Conservation (phyloP, 2,329 filamentous ascomycete genomes). For the Epicoccum sorghinum region DNA sequence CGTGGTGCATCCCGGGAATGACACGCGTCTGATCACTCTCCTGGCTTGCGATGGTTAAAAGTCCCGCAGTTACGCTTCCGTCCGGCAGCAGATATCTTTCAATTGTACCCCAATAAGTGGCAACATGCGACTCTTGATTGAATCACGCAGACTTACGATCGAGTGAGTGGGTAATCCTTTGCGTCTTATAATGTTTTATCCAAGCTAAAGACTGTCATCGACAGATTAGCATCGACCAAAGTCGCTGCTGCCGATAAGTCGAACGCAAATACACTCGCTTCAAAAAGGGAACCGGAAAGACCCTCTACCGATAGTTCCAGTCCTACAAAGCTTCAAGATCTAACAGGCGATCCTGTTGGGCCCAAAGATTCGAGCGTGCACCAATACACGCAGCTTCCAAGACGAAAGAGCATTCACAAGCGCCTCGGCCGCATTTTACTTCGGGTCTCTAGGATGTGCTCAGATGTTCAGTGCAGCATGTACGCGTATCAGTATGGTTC, state of each 20-base stretch:
- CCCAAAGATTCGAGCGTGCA: background rate
- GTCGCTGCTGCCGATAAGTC: background rate
- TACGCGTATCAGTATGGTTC: background rate
- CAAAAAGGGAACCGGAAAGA: background rate
- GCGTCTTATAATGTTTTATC: background rate
- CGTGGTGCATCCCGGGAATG: background rate
- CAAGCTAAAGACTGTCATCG: background rate
- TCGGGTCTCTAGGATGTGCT: background rate
- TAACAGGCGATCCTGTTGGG: background rate
- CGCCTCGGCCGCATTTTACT: slow-evolving; percentile 1
- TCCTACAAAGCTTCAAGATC: background rate
- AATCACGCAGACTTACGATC: slow-evolving; percentile 9
- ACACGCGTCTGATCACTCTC: slow-evolving; percentile 3
- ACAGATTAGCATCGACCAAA: slow-evolving; percentile 10
- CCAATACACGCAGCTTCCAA: background rate
- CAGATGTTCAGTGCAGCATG: background rate
- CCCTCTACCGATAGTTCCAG: background rate
- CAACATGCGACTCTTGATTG: slow-evolving; percentile 17
- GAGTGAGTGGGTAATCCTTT: slow-evolving; percentile 17
- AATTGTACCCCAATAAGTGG: background rate
- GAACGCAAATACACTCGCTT: background rate
- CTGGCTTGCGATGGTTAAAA: slow-evolving; percentile 4
- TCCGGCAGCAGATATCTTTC: background rate
- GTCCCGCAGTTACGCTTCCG: slow-evolving; percentile 2
- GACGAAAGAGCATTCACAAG: slow-evolving; percentile 6